A percentile compares a stretch with the other conserved stretches of the same genome.
Evolutionary conservation across 192 early-diverging fungal species (phyloP).

Genomic region (Backusella australiensis): DNA sequence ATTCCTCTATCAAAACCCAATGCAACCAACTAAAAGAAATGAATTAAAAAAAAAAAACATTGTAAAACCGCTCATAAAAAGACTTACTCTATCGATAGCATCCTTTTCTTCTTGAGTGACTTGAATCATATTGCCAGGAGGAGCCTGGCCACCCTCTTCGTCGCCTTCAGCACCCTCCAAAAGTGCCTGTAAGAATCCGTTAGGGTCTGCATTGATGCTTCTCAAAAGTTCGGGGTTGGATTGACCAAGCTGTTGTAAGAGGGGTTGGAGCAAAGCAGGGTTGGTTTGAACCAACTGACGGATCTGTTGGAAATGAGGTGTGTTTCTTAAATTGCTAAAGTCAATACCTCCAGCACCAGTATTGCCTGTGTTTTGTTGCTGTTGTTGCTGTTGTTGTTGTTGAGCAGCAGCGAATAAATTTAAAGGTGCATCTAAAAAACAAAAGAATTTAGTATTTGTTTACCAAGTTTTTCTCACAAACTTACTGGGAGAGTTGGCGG

Average conservation of each 20-base stretch:
- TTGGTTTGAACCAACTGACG: constrained; percentile 83
- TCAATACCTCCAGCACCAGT: constrained; percentile 33
- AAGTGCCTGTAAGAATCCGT: constrained; percentile 78
- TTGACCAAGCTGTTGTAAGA: constrained; percentile 81
- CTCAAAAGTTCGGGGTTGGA: constrained; percentile 83
- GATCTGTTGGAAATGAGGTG: constrained; percentile 90
- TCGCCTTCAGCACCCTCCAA: constrained; percentile 60
- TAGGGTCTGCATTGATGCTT: constrained; percentile 74
- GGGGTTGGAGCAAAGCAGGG: constrained; percentile 82
- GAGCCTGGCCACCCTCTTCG: constrained; percentile 42
- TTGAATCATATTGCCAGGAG: constrained; percentile 57
- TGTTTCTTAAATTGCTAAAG: constrained; percentile 61
- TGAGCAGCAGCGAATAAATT: constrained; percentile 65
- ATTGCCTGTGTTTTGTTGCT: constrained; percentile 35
- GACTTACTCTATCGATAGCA: constrained; percentile 78
- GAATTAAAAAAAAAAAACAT: constrained; percentile 11
- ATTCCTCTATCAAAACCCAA: constrained; percentile 83
- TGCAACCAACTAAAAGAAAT: constrained; percentile 58
- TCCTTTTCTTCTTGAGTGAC: constrained; percentile 88
- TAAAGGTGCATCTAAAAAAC: constrained; percentile 35
- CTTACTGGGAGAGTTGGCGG: not conserved
- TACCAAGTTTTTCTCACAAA: not conserved
- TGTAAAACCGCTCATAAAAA: not conserved
- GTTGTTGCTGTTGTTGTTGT: constrained; percentile 29
- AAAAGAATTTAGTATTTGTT: not conserved